phyloP scores from a whole-genome alignment of 2,329 filamentous ascomycete species.

The Venturiaceae sp. region DNA sequence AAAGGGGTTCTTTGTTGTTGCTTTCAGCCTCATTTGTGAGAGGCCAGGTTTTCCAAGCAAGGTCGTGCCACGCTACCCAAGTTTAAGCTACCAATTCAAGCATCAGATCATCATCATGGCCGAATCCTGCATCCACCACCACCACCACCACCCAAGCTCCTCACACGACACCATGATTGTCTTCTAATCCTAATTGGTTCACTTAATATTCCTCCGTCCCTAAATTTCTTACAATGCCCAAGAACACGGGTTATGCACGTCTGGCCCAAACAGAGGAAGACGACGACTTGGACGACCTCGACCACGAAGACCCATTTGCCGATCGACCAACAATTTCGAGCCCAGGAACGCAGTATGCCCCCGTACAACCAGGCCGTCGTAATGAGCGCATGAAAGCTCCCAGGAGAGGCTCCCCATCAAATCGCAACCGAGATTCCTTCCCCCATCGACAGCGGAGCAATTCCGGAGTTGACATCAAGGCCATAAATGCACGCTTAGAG shows the following conservation, averaged over 20 bases:
- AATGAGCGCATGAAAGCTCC: constrained; percentile 30
- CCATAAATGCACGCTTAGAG: constrained; percentile 91
- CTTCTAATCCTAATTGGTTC: background rate
- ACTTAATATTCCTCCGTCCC: background rate
- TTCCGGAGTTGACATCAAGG: constrained; percentile 92
- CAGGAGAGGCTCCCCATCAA: background rate
- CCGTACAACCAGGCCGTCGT: constrained; percentile 34
- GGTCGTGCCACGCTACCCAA: background rate
- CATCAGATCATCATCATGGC: background rate
- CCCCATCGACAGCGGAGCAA: constrained; percentile 55
- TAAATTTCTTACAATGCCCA: constrained; percentile 17
- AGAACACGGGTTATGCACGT: constrained; percentile 37
- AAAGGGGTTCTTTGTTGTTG: background rate
- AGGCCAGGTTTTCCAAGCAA: no score
- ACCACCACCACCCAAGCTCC: no score
- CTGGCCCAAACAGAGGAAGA: constrained; percentile 44
- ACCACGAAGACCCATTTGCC: constrained; percentile 26
- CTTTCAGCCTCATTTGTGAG: background rate
- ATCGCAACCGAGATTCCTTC: background rate
- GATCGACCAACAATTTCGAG: constrained; percentile 24
- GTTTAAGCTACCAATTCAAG: background rate
- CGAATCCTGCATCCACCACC: no score
- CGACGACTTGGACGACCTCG: constrained; percentile 26
- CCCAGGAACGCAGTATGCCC: constrained; percentile 28
- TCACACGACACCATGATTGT: background rate